These are phyloP conservation scores for Saccharomycopsis schoenii DNA, from an alignment of 805 yeast species.

Conservation along the genomic window DNA sequence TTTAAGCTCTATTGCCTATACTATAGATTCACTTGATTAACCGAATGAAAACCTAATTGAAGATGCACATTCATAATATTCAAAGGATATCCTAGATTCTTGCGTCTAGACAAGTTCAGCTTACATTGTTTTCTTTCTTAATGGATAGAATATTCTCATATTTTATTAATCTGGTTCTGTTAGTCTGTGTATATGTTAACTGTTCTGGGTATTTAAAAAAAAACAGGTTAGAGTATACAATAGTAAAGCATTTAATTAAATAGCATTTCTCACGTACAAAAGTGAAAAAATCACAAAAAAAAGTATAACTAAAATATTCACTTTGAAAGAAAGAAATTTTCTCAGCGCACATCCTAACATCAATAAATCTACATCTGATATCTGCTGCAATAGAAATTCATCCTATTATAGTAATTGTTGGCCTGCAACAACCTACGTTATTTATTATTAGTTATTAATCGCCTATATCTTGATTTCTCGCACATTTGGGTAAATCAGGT, in stretches of 20 bases:
- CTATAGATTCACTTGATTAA: background rate
- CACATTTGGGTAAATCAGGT: no score
- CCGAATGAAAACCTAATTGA: no score
- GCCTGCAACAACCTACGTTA: background rate
- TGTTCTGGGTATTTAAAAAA: background rate
- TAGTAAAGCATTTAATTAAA: background rate
- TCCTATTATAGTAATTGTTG: background rate
- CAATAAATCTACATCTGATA: background rate
- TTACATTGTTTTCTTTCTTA: slow-evolving; percentile 1
- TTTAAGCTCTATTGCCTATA: background rate
- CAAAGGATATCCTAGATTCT: no score
- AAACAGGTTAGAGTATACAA: background rate
- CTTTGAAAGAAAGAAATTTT: background rate
- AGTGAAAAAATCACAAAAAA: background rate
- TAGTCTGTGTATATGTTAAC: background rate
- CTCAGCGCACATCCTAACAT: background rate
- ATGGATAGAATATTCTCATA: background rate
- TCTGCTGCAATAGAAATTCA: background rate
- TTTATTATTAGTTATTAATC: background rate
- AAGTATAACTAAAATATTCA: background rate
- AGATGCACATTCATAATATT: no score
- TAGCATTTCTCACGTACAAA: background rate
- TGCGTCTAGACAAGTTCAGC: background rate
- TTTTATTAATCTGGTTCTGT: background rate
- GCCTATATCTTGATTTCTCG: background rate